Conservation (phyloP, 1,284 basidiomycete species). For the Blastosporella zonata region DNA sequence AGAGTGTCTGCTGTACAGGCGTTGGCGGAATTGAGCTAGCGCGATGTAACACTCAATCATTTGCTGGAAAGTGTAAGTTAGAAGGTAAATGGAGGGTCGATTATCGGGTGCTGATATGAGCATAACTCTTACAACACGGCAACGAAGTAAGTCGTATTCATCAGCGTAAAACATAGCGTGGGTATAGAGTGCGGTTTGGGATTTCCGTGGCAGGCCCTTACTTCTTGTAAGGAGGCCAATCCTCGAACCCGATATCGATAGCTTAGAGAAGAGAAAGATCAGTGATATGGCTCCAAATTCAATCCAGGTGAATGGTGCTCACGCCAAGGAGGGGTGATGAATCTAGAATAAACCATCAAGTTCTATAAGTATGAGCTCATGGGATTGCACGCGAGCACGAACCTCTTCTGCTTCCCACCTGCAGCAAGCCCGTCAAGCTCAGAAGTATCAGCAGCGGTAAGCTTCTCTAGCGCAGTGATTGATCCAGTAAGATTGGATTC, state of each 20-base stretch:
- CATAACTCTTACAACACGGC: too few relatives aligned
- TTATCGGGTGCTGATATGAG: too few relatives aligned
- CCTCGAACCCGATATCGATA: conserved; percentile 65
- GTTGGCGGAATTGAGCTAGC: too few relatives aligned
- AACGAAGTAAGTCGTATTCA: too few relatives aligned
- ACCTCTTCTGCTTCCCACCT: conserved; percentile 69
- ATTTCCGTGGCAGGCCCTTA: not conserved
- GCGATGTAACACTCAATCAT: too few relatives aligned
- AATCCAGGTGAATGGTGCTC: conserved; percentile 26
- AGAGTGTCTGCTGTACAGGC: too few relatives aligned
- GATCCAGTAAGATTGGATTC: conserved; percentile 63
- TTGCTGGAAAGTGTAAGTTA: too few relatives aligned
- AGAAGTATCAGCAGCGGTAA: conserved; percentile 60
- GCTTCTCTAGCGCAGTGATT: conserved; percentile 43
- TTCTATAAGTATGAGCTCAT: not conserved
- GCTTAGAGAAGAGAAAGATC: conserved; percentile 28
- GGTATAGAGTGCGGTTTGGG: too few relatives aligned
- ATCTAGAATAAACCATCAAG: conserved; percentile 24
- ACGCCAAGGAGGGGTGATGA: conserved; percentile 71
- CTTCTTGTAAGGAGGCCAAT: conserved; percentile 45
- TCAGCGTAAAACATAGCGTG: too few relatives aligned
- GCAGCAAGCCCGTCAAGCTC: conserved; percentile 64
- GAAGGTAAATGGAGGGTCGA: too few relatives aligned
- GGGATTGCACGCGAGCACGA: conserved; percentile 15
- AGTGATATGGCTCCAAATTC: conserved; percentile 9